Conservation (phyloP, 2,329 filamentous ascomycete species). For the Stemphylium vesicarium region DNA sequence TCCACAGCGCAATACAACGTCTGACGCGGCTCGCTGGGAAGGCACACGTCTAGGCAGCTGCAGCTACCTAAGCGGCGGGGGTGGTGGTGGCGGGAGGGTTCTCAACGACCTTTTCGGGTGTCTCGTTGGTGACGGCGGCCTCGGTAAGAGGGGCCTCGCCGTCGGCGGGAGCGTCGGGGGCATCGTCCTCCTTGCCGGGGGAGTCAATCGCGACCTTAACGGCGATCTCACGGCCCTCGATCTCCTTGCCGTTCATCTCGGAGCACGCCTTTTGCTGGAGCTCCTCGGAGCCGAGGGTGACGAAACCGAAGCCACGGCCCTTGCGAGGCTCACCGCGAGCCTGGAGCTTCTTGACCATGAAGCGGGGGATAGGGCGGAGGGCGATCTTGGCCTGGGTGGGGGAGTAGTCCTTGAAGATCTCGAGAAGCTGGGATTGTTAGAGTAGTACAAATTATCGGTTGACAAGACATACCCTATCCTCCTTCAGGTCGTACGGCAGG, state of each 20-base stretch:
- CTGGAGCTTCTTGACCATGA: slow-evolving; percentile 99
- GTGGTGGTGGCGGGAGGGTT: slow-evolving; percentile 35
- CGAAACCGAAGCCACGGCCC: slow-evolving; percentile 98
- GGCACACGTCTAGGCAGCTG: slow-evolving; percentile 26
- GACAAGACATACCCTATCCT: slow-evolving; percentile 78
- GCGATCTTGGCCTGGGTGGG: slow-evolving; percentile 97
- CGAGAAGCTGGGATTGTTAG: slow-evolving; percentile 75
- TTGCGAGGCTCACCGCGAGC: slow-evolving; percentile 97
- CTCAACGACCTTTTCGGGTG: slow-evolving; percentile 28
- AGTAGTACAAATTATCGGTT: background rate
- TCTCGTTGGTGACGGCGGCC: slow-evolving; percentile 26
- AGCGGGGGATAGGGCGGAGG: slow-evolving; percentile 95
- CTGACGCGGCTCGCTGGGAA: slow-evolving; percentile 21
- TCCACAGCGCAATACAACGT: slow-evolving; percentile 34
- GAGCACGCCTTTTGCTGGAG: slow-evolving; percentile 94
- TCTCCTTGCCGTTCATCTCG: slow-evolving; percentile 99
- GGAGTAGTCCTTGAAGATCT: slow-evolving; percentile 92
- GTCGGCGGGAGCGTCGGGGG: slow-evolving; percentile 55
- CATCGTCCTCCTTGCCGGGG: slow-evolving; percentile 96
- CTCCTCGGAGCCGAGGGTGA: slow-evolving; percentile 93
- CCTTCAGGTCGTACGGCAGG: slow-evolving; percentile 95
- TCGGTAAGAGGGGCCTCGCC: slow-evolving; percentile 46
- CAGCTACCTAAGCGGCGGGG: slow-evolving; percentile 42
- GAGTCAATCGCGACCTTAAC: slow-evolving; percentile 99
- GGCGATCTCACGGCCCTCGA: slow-evolving; percentile 97